phyloP scores from a whole-genome alignment of 163 green algal genomes.

The Coccomyxa subellipsoidea region DNA sequence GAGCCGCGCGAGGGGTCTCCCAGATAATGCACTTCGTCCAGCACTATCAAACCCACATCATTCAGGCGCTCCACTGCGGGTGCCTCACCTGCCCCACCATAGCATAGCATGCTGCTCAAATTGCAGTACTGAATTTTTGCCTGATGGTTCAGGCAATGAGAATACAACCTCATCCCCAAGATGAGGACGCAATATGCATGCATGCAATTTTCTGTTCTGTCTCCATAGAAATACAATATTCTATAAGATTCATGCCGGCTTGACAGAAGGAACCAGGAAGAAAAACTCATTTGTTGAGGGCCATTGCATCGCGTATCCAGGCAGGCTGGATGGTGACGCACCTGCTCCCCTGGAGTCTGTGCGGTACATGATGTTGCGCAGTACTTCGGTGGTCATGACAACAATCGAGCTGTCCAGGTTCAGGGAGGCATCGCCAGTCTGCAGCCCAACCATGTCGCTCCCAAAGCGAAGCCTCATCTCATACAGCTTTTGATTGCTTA shows the following conservation, averaged over 20 bases:
- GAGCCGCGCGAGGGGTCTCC: constrained; percentile 55
- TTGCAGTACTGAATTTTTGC: too few relatives aligned
- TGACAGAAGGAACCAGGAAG: too few relatives aligned
- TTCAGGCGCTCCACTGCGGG: constrained; percentile 45
- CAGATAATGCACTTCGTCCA: constrained; percentile 86
- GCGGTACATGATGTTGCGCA: constrained; percentile 97
- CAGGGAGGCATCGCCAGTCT: constrained; percentile 88
- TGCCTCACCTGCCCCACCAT: constrained; percentile 11
- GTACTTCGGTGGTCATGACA: constrained; percentile 98
- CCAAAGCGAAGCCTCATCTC: constrained; percentile 79
- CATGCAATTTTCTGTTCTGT: too few relatives aligned
- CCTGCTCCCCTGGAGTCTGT: neutral
- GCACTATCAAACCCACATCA: constrained; percentile 83
- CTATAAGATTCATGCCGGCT: too few relatives aligned
- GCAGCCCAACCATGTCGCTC: constrained; percentile 44
- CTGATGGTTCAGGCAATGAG: too few relatives aligned
- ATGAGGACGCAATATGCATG: too few relatives aligned
- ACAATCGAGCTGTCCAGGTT: constrained; percentile 71
- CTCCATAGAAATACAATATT: too few relatives aligned
- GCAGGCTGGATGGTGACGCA: neutral
- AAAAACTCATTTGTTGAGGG: too few relatives aligned
- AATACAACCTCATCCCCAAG: too few relatives aligned
- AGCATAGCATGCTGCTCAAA: too few relatives aligned
- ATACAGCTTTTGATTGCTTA: constrained; percentile 92
- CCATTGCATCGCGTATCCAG: too few relatives aligned